These are phyloP conservation scores for Lentinus tigrinus DNA, from an alignment of 768 basidiomycete species.

Conservation along the genomic window DNA sequence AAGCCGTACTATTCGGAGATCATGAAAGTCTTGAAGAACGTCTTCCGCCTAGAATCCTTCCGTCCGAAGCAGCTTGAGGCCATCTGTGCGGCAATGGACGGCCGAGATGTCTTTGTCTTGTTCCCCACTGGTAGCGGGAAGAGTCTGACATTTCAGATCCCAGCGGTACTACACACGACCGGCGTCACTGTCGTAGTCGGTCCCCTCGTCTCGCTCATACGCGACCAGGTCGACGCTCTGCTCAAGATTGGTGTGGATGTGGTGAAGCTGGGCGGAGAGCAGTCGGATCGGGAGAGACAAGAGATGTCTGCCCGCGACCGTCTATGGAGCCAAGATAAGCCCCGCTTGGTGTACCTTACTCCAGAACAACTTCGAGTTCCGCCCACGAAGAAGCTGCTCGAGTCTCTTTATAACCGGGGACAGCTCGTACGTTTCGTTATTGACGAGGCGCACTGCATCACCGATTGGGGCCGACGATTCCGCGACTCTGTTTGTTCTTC, in stretches of 20 bases:
- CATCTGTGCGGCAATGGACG: constrained; percentile 75
- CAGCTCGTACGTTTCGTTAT: constrained; percentile 87
- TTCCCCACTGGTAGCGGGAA: constrained; percentile 98
- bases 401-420: constrained; percentile 51
- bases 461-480: constrained; percentile 93
- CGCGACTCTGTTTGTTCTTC: constrained; percentile 64
- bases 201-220: constrained; percentile 85
- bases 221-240: constrained; percentile 80
- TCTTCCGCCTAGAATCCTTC: constrained; percentile 70
- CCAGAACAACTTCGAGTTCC: constrained; percentile 80
- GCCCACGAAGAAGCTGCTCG: constrained; percentile 53
- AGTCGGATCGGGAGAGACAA: constrained; percentile 33
- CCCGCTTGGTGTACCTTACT: constrained; percentile 81
- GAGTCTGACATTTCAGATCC: constrained; percentile 86
- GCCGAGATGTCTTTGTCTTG: constrained; percentile 87
- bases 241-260: constrained; percentile 64
- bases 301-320: constrained; percentile 46
- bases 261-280: constrained; percentile 63
- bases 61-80: constrained; percentile 85
- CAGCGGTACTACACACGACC: constrained; percentile 66
- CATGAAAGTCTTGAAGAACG: constrained; percentile 46
- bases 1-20: constrained; percentile 33
- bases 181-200: constrained; percentile 91
- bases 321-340: constrained; percentile 38
- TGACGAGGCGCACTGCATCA: constrained; percentile 96